Base-by-base conservation (phyloP, 345 rosid species). In the Laguncularia racemosa region DNA sequence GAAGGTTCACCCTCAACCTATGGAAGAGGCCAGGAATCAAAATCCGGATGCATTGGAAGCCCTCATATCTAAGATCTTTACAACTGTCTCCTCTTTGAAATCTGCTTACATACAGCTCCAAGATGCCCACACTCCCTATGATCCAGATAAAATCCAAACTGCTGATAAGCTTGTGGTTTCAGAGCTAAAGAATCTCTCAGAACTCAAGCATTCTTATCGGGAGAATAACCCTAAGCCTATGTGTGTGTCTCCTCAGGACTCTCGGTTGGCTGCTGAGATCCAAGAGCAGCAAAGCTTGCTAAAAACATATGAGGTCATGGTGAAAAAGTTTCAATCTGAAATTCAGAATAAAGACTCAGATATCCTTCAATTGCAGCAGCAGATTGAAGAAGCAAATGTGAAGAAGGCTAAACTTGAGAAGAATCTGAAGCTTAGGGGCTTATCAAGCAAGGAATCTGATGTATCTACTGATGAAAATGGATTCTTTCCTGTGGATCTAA, bases 261-360 rank as follows among this genome's bases (percentile, higher is more conserved):
- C 70, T 59, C 70, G 70, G 12, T 26, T 66, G 52, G 70, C 70
- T 59, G 70, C 64, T 14, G 70, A 66, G 56, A 66, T 66, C 53
- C 70, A 66, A 59, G 64, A 66, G 15, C 70, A 66, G 59, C 70
- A 66, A 43, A 66, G 64, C 70, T 59, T 66, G 46, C 54, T 66
- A 51, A 66, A 66, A 33, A 59, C 70, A 0, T 66, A 66, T 12
- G 70, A 66, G 59, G 70, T 66, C 46, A 66, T 66, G 64, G 70
- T 66, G 15, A 66, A 66, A 64, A 59, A 66, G 54, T 66, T 66
- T 50, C 70, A 66, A 48, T 59, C 70, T 3, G 64, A 66, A 55
- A 66, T 66, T 48, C 70, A 66, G 52, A 59, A 66, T 19, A 66
- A 66, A 43, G 70, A 66, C 49, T 53, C 70, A 0, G 70, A 66